Evolutionary conservation across 805 yeast genomes (phyloP).

Genomic region (Metschnikowia kofuensis): DNA sequence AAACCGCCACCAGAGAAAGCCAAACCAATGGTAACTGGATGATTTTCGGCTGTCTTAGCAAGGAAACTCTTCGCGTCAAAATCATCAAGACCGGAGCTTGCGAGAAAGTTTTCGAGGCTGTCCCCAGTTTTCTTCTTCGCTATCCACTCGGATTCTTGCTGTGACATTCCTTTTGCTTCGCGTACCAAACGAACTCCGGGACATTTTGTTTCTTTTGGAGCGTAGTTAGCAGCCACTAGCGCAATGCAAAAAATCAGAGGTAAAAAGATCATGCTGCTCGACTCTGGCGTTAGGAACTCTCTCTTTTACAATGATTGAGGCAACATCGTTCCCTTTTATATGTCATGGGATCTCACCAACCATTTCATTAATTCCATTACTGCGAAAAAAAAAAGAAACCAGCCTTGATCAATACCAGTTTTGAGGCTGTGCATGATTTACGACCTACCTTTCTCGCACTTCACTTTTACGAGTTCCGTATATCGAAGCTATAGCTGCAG

Average conservation of each 20-base stretch:
- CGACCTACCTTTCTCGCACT: background rate
- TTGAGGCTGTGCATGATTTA: background rate
- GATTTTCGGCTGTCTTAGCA: background rate
- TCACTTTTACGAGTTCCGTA: background rate
- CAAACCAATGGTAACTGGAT: constrained; percentile 5
- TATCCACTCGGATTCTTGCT: constrained; percentile 7
- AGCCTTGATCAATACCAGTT: background rate
- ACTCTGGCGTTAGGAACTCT: background rate
- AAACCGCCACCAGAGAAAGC: constrained; percentile 13
- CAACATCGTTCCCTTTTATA: no score
- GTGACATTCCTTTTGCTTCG: constrained; percentile 4
- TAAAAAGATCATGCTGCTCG: background rate
- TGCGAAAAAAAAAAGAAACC: background rate
- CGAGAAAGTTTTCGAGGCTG: constrained; percentile 3
- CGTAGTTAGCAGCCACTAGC: constrained; percentile 1
- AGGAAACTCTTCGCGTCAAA: constrained; percentile 7
- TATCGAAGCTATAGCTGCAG: background rate
- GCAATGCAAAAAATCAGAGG: background rate
- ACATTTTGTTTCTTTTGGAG: constrained; percentile 4
- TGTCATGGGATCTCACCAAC: no score
- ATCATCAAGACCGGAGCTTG: constrained; percentile 4
- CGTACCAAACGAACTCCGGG: constrained; percentile 9
- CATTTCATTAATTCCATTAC: background rate
- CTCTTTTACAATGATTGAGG: no score
- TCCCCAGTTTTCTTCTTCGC: background rate